Evolutionary conservation across 768 basidiomycete species (phyloP).

Genomic region (Neoboletus magnificus): DNA sequence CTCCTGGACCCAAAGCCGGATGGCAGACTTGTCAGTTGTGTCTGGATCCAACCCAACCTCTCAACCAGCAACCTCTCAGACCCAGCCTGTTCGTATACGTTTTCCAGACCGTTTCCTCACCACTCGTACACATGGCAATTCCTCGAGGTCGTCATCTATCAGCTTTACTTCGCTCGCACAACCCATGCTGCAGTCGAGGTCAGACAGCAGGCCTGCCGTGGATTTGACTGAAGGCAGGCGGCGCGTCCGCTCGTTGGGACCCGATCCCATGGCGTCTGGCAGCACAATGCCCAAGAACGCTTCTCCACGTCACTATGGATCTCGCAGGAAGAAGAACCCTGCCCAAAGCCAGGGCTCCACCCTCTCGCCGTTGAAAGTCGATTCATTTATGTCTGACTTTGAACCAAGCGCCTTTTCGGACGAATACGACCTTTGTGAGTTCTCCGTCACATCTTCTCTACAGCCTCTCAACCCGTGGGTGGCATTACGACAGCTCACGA

Average conservation of each 20-base stretch:
- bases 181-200: conserved; percentile 12
- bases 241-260: conserved; percentile 22
- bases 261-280: conserved; percentile 13
- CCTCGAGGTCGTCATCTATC: conserved; percentile 33
- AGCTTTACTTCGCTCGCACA: conserved; percentile 18
- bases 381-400: conserved; percentile 31
- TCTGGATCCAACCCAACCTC: conserved; percentile 20
- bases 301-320: conserved; percentile 12
- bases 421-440: conserved; percentile 76
- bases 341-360: conserved; percentile 12
- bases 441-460: not conserved
- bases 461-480: conserved; percentile 11
- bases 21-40: conserved; percentile 29
- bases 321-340: conserved; percentile 19
- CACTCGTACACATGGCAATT: conserved; percentile 22
- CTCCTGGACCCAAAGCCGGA: conserved; percentile 6
- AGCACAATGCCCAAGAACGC: conserved; percentile 13
- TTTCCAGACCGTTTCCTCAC: conserved; percentile 34
- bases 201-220: conserved; percentile 8
- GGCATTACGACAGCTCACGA: conserved; percentile 55
- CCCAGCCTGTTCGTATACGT: conserved; percentile 29
- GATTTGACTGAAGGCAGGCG: conserved; percentile 15
- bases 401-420: conserved; percentile 56
- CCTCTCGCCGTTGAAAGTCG: conserved; percentile 25
- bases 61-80: conserved; percentile 10